Conservation (phyloP, 2,329 filamentous ascomycete species). For the Pseudodiploospora longispora region DNA sequence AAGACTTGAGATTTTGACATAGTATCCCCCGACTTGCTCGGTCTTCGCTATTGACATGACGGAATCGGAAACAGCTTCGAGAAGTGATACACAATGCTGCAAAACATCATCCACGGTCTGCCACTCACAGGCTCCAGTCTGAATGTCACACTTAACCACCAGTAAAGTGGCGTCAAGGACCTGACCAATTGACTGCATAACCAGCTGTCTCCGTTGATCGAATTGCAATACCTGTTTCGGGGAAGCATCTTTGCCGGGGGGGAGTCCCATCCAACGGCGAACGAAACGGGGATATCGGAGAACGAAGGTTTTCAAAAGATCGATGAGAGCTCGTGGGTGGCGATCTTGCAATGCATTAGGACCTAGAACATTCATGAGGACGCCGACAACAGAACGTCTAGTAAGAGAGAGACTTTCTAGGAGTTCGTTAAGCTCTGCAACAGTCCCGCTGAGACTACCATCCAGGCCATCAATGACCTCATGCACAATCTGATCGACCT, state of each 20-base stretch:
- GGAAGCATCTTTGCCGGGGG: conserved; percentile 40
- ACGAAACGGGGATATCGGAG: conserved; percentile 52
- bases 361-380: conserved; percentile 30
- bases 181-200: conserved; percentile 44
- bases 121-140: conserved; percentile 41
- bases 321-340: conserved; percentile 15
- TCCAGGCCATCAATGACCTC: conserved; percentile 48
- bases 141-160: conserved; percentile 45
- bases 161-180: conserved; percentile 54
- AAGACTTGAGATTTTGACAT: conserved; percentile 62
- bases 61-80: conserved; percentile 43
- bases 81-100: conserved; percentile 45
- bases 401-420: conserved; percentile 47
- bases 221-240: conserved; percentile 53
- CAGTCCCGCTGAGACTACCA: conserved; percentile 50
- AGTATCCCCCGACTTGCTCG: conserved; percentile 36
- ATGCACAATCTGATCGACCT: conserved; percentile 34
- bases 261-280: conserved; percentile 53
- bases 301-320: conserved; percentile 47
- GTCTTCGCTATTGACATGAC: conserved; percentile 18
- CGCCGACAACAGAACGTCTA: conserved; percentile 44
- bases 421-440: conserved; percentile 52
- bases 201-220: conserved; percentile 48
- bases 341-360: conserved; percentile 9
- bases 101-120: conserved; percentile 48